Percentiles rank a stretch among this genome's conserved stretches.
Evolutionary conservation across 1,284 basidiomycete species (phyloP).

Genomic region (Ganoderma boninense): DNA sequence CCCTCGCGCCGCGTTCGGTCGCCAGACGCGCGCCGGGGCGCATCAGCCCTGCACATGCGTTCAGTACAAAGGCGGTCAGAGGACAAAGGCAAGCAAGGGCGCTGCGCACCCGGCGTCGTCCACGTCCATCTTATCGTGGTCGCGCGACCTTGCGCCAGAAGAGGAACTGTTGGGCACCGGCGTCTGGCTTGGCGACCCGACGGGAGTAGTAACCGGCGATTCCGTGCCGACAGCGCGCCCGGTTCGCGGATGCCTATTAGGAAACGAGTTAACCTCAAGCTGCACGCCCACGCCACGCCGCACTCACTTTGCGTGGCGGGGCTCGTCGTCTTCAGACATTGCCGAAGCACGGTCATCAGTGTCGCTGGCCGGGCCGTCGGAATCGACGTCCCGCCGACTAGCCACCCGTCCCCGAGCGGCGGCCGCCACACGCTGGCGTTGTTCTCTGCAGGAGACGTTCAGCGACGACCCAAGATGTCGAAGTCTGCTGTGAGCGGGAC

Average conservation of each 20-base stretch:
- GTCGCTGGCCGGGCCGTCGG: conserved; percentile 22
- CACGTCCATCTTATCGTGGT: conserved; percentile 10
- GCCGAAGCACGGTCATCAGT: conserved; percentile 14
- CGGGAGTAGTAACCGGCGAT: conserved; percentile 20
- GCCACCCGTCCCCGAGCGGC: conserved; percentile 5
- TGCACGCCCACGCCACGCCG: neutral
- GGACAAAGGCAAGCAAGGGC: neutral
- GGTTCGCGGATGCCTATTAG: conserved; percentile 12
- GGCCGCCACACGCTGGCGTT: neutral
- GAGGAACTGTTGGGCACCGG: conserved; percentile 14
- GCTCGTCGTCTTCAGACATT: conserved; percentile 14
- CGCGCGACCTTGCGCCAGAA: conserved; percentile 10
- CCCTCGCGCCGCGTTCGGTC: conserved; percentile 4
- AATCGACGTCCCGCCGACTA: conserved; percentile 16
- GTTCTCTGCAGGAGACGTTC: neutral
- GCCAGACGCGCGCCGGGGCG: conserved; percentile 2
- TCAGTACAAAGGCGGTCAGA: conserved; percentile 2
- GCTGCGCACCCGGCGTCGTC: conserved; percentile 6
- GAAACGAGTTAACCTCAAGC: conserved; percentile 14
- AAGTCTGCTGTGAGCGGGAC: neutral
- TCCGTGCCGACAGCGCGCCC: conserved; percentile 13
- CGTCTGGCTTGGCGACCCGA: conserved; percentile 18
- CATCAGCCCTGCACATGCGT: neutral
- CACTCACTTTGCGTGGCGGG: conserved; percentile 13
- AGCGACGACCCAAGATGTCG: neutral